Base-by-base conservation (phyloP, 768 basidiomycete genomes). In the Asterophora parasitica region DNA sequence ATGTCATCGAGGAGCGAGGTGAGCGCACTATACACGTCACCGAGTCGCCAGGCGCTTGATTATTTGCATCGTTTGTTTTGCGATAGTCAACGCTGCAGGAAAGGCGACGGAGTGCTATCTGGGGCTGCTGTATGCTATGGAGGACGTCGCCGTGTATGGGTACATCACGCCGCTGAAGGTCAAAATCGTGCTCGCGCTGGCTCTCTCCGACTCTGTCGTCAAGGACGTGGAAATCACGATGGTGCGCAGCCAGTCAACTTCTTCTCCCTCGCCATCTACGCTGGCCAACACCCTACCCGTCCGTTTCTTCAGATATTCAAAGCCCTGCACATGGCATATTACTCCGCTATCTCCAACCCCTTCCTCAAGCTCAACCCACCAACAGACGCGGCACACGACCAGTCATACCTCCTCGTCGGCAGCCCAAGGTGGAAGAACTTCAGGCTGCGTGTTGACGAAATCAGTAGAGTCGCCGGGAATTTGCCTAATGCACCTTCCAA, bases 1-100 rank as follows among this genome's bases (percentile, higher is more conserved):
- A 95, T 65, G 85, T 92, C 47, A 82, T 95, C 57, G 92, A 95
- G 58, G 92, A 94, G 69, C 83, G 89, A 74, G 81, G 92, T 92
- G 58, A 68, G 82, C 63, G 42, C 7, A 10, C 27, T 37, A 23
- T 52, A 27, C 49, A 37, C 48, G 5, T 38, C 38, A 35, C 37
- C 31, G 17, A 20, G 30, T 54, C 33, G 53, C n/a, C n/a, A n/a
- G n/a, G 51, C 51, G 15, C 43, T 42, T 45, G 23, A 41, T 20
- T 42, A 42, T 15, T 20, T 45, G 30, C 7, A 48, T 39, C 39
- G 15, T 36, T 33, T 23, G 23, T 23, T 23, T 23, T 6, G 23
- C 42, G 42, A 37, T 53, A 76, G 75, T 75, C 35, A 65, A 59
- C 61, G 70, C 74, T 50, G 76, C 74, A 13, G 72, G 72, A 23